These are phyloP conservation scores for Cladophialophora exuberans DNA, from an alignment of 2,329 filamentous ascomycete genomes.

Conservation along the genomic window DNA sequence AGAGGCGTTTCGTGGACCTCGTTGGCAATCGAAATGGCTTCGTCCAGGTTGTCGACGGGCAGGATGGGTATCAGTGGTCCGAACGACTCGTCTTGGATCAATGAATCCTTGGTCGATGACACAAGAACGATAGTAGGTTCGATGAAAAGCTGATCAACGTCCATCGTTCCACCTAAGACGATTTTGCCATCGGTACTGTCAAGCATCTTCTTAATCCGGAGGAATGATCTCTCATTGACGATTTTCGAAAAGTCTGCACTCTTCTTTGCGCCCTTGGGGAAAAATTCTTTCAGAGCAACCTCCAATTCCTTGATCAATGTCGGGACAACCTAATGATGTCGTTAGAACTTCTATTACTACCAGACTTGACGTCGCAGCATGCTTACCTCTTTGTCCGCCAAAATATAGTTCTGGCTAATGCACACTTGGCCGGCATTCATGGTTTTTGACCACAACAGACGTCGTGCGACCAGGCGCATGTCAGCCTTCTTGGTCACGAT, in stretches of 20 bases:
- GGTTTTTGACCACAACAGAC: conserved; percentile 87
- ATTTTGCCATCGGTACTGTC: conserved; percentile 82
- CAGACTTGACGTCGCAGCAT: no score
- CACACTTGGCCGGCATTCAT: conserved; percentile 90
- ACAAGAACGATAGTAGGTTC: conserved; percentile 92
- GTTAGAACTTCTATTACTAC: no score
- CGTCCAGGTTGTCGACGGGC: conserved; percentile 76
- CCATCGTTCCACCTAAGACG: conserved; percentile 80
- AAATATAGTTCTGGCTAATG: conserved; percentile 87
- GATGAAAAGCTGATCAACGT: conserved; percentile 80
- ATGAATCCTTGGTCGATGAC: conserved; percentile 68
- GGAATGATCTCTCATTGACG: conserved; percentile 77
- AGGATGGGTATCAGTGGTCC: conserved; percentile 88
- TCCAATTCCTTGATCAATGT: conserved; percentile 76
- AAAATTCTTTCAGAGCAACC: conserved; percentile 73
- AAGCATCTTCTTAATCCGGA: conserved; percentile 87
- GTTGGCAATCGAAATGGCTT: conserved; percentile 82
- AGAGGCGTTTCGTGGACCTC: conserved; percentile 81
- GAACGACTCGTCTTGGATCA: conserved; percentile 85
- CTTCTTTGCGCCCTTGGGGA: conserved; percentile 77
- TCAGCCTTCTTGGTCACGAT: conserved; percentile 86
- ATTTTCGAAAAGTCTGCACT: conserved; percentile 80
- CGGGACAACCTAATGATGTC: no score
- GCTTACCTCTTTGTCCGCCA: conserved; percentile 78
- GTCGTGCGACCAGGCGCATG: conserved; percentile 75